Base-by-base conservation (phyloP, 2,329 filamentous ascomycete species). In the Ascochyta fabae region DNA sequence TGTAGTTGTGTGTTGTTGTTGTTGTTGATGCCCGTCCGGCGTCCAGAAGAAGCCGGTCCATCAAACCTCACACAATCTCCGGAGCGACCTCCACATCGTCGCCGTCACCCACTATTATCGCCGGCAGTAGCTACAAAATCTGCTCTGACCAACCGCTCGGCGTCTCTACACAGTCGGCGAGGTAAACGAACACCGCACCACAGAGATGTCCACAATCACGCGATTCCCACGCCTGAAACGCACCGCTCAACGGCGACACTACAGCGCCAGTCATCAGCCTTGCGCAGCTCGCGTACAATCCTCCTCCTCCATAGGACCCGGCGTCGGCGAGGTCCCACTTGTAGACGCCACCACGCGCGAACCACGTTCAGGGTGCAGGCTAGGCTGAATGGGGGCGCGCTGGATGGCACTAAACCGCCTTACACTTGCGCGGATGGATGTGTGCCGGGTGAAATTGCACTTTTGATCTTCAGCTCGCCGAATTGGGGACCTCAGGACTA, bases 381-480 rank as follows among this genome's bases (percentile, higher is more conserved):
- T 68, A 64, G 53, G 16, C 57, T 36, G 12, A 6, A 56, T 56
- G 39, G 38, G 53, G 55, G 16, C 23, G 33, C 23, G 43, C 52
- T 43, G 38, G 44, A 39, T 54, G 58, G 53, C 59, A 59, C 58
- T 56, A 53, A 44, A 43, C 49, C 33, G 49, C 13, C 49, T 34
- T 48, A 34, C 26, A 46, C 41, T 16, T 47, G 27, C 19, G 26
- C 39, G 44, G 34, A 35, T 41, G 40, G 44, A 43, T 27, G 40
- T 41, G 34, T 31, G 15, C 50, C 56, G 64, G 60, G 42, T 59
- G 52, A 60, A 53, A 44, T 53, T 54, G 41, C 53, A 43, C 29
- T 58, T 27, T 31, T 50, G 23, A n/a, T 42, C 29, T 19, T 44
- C 23, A 45, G 49, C 59, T 68, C 66, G 66, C 50, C 66, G 66